phyloP scores from a whole-genome alignment of 2,329 filamentous ascomycete species.

The Raffaelea arxii region DNA sequence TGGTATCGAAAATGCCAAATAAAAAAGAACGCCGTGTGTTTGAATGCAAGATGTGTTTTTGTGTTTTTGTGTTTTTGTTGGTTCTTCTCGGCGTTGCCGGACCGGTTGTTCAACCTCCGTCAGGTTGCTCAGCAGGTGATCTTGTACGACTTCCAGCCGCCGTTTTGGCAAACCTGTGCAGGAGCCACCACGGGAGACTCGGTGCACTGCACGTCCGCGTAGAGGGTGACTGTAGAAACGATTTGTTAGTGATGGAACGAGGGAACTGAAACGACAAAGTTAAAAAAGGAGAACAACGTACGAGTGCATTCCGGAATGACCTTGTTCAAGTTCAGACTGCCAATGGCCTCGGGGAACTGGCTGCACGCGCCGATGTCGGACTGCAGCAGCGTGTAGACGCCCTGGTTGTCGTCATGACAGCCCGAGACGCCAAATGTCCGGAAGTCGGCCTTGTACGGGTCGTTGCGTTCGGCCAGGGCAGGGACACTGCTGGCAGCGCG shows the following conservation, averaged over 20 bases:
- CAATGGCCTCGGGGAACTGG: slow-evolving; percentile 7
- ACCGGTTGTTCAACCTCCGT: not conserved
- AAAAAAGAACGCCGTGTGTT: not conserved
- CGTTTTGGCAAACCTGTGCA: slow-evolving; percentile 6
- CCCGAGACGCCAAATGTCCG: slow-evolving; percentile 11
- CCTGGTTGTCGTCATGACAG: slow-evolving; percentile 12
- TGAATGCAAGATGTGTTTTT: not conserved
- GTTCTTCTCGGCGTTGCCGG: too few relatives aligned
- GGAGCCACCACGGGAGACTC: not conserved
- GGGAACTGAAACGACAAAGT: not conserved
- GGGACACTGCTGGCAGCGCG: too few relatives aligned
- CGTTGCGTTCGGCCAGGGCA: too few relatives aligned
- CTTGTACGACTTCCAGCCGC: slow-evolving; percentile 10
- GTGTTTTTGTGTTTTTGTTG: not conserved
- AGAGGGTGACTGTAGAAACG: slow-evolving; percentile 10
- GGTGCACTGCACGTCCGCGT: slow-evolving; percentile 3
- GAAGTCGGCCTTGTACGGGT: slow-evolving; percentile 12
- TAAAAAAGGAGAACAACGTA: not conserved
- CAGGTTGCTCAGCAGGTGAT: slow-evolving; percentile 8
- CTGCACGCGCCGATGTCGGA: slow-evolving; percentile 7
- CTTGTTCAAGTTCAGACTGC: slow-evolving; percentile 6
- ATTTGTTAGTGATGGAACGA: not conserved
- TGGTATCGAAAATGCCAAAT: not conserved
- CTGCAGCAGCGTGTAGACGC: slow-evolving; percentile 10
- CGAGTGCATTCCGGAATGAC: slow-evolving; percentile 8